Evolutionary conservation across 345 rosid species (phyloP), one percentile per base, ranked within the genome.

Genomic region (Hibiscus syriacus): DNA sequence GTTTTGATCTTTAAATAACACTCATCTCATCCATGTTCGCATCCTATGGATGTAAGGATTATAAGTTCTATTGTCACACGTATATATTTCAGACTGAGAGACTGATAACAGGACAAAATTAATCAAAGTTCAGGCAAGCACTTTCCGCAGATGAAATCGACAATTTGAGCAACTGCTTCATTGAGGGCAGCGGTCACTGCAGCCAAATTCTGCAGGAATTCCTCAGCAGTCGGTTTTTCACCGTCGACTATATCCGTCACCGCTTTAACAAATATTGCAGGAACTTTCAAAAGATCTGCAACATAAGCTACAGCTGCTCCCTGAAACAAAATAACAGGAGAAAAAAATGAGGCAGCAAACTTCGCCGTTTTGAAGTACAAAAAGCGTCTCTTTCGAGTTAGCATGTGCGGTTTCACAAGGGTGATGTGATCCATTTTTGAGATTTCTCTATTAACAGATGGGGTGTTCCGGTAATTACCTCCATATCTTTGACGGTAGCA

Each of bases 401-500:
- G 20, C 8, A 39, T 36, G 30, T 49, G 13, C 22, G 17, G 19
- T 38, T 20, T 61, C 7, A 14, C 45, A 32, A 19, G 64, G 26
- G 17, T 58, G 25, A 5, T 13, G 3, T 16, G 23, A 8, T 8
- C 11, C 11, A 36, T 36, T n/a, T n/a, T n/a, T n/a, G n/a, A n/a
- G n/a, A n/a, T n/a, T n/a, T n/a, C n/a, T n/a, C n/a, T n/a, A n/a
- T n/a, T n/a, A n/a, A n/a, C n/a, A n/a, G n/a, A 7, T 36, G 38
- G 39, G 11, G 39, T 36, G 39, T 10, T 36, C 9, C 0, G 39
- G 39, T 45, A 45, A 17, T 74, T 82, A 94, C 99, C 99, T 94
- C 99, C 97, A 95, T 95, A 75, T 92, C 98, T 80, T 89, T 92
- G 66, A 92, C 73, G 13, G 86, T 74, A 64, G 97, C 99, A 76